Conservation (phyloP, 768 basidiomycete genomes). For the Collybia sp. region DNA sequence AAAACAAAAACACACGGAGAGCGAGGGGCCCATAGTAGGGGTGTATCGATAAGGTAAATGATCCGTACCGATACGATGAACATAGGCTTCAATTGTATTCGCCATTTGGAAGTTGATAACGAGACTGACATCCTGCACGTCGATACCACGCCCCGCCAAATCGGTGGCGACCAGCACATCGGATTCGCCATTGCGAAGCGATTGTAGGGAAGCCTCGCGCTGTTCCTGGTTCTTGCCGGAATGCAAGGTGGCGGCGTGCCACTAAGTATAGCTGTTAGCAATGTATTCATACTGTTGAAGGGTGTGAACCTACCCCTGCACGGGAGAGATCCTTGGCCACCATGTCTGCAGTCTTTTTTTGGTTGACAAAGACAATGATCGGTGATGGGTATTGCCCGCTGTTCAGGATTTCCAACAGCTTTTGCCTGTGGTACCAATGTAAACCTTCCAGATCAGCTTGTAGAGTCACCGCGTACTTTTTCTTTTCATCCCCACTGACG, state of each 20-base stretch:
- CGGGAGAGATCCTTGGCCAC: constrained; percentile 92
- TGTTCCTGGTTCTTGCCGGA: constrained; percentile 98
- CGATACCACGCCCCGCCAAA: constrained; percentile 97
- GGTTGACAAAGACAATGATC: constrained; percentile 98
- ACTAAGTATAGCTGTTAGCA: constrained; percentile 36
- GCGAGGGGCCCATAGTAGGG: neutral
- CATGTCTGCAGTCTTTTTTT: constrained; percentile 99
- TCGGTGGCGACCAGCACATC: constrained; percentile 96
- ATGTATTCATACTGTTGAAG: neutral
- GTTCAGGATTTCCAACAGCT: constrained; percentile 90
- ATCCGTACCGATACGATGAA: constrained; percentile 88
- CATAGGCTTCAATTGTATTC: constrained; percentile 92
- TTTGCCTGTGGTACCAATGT: constrained; percentile 51
- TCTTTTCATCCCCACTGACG: constrained; percentile 90
- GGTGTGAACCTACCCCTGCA: constrained; percentile 62
- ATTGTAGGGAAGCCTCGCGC: constrained; percentile 87
- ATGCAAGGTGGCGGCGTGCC: constrained; percentile 88
- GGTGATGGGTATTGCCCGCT: constrained; percentile 78
- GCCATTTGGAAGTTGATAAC: constrained; percentile 99
- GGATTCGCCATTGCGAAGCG: constrained; percentile 79
- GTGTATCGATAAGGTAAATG: neutral
- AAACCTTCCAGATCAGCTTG: neutral
- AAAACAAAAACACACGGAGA: constrained; percentile 6
- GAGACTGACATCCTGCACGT: constrained; percentile 93
- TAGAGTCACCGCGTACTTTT: constrained; percentile 59